Evolutionary conservation across 495 filamentous ascomycete species (phyloP).

Genomic region (Lentithecium fluviatile): DNA sequence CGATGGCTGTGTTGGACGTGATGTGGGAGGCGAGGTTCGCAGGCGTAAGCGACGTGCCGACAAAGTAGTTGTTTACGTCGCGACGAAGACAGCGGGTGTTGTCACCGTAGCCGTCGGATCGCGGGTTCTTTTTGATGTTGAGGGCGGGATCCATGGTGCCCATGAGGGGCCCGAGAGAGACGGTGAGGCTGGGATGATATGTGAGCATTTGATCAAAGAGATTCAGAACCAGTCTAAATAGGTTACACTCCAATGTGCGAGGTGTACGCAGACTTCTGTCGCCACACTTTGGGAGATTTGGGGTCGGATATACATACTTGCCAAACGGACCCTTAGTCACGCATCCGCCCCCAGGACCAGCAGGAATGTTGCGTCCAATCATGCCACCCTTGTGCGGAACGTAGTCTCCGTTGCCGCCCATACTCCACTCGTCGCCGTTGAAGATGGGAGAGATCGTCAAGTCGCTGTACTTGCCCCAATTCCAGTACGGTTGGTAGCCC

Average conservation of each 20-base stretch:
- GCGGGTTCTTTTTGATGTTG: constrained; percentile 22
- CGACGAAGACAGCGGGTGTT: constrained; percentile 32
- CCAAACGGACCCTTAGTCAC: constrained; percentile 31
- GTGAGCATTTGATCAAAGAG: not conserved
- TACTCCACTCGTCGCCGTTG: constrained; percentile 27
- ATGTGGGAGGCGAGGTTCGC: constrained; percentile 21
- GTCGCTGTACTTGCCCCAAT: constrained; percentile 32
- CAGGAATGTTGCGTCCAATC: constrained; percentile 9
- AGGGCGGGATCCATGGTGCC: constrained; percentile 31
- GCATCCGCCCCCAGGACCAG: constrained; percentile 32
- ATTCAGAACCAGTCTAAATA: no score
- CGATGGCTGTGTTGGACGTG: constrained; percentile 13
- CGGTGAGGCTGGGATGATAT: constrained; percentile 9
- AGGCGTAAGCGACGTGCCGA: not conserved
- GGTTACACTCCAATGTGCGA: no score
- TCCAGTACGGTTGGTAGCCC: constrained; percentile 34
- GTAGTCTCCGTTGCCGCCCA: constrained; percentile 31
- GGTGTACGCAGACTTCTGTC: no score
- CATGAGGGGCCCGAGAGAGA: constrained; percentile 23
- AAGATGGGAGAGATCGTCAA: constrained; percentile 27
- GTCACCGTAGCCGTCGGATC: constrained; percentile 26
- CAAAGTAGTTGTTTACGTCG: constrained; percentile 33
- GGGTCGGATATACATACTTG: constrained; percentile 9
- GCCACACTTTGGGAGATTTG: not conserved
- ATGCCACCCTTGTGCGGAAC: constrained; percentile 16